Conservation (phyloP, 2,329 filamentous ascomycete genomes). For the Shiraia bambusicola region DNA sequence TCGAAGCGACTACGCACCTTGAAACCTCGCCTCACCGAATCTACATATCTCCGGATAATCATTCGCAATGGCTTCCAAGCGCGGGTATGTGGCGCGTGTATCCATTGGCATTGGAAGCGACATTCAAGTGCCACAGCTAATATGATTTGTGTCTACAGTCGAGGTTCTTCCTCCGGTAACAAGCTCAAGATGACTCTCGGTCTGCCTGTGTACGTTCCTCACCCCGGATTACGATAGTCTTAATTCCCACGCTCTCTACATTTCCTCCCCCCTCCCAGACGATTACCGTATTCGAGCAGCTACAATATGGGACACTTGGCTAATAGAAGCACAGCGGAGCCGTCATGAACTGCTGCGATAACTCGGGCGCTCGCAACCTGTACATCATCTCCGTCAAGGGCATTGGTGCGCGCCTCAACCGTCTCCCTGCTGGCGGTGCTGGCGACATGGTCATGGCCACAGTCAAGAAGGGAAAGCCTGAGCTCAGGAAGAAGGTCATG, state of each 20-base stretch:
- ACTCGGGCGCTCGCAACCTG: constrained; percentile 96
- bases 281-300: constrained; percentile 5
- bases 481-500: constrained; percentile 99
- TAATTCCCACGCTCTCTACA: constrained; percentile 1
- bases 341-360: constrained; percentile 99
- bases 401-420: constrained; percentile 95
- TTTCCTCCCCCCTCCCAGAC: too few species aligned
- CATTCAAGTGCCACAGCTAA: constrained; percentile 32
- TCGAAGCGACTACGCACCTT: constrained; percentile 32
- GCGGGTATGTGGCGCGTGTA: constrained; percentile 34
- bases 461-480: constrained; percentile 99
- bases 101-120: background rate
- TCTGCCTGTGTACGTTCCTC: constrained; percentile 90
- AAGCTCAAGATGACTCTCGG: constrained; percentile 99
- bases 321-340: constrained; percentile 69
- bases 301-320: constrained; percentile 13
- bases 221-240: constrained; percentile 19
- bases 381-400: constrained; percentile 99
- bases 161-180: constrained; percentile 93
- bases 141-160: constrained; percentile 45
- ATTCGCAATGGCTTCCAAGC: constrained; percentile 45
- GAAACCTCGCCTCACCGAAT: constrained; percentile 14
- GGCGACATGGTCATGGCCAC: constrained; percentile 99
- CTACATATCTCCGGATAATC: constrained; percentile 17
- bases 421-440: constrained; percentile 94